Evolutionary conservation across 371 early-diverging fungal species (phyloP).

Genomic region (Dentiscutata heterogama): DNA sequence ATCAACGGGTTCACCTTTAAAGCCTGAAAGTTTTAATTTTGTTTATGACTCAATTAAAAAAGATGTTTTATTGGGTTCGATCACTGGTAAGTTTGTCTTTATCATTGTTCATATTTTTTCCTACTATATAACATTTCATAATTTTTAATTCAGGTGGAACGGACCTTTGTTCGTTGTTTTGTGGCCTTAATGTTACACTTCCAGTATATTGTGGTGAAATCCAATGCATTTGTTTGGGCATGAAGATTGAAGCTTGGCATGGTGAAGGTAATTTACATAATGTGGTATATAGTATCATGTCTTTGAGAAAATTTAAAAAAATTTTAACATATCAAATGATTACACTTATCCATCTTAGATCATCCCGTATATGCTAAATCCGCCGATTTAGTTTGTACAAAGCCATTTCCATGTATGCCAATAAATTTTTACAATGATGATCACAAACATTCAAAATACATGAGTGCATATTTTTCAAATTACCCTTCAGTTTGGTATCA

Average conservation of each 20-base stretch:
- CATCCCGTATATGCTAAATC: conserved; percentile 78
- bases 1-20: conserved; percentile 96
- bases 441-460: conserved; percentile 77
- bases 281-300: too few relatives aligned
- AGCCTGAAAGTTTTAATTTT: conserved; percentile 92
- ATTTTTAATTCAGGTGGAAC: conserved; percentile 77
- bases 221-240: conserved; percentile 92
- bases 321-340: not conserved
- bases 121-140: not conserved
- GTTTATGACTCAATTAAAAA: conserved; percentile 86
- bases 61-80: conserved; percentile 88
- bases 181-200: conserved; percentile 84
- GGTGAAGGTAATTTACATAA: conserved; percentile 59
- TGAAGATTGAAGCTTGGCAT: conserved; percentile 94
- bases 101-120: not conserved
- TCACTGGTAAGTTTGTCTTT: conserved; percentile 73
- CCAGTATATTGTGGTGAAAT: conserved; percentile 97
- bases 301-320: too few relatives aligned
- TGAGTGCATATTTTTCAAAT: conserved; percentile 88
- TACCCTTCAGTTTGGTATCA: conserved; percentile 93
- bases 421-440: conserved; percentile 94
- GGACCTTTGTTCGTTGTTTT: conserved; percentile 96
- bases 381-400: conserved; percentile 93
- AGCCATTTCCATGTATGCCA: conserved; percentile 98
- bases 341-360: conserved; percentile 50